These are phyloP conservation scores for Lagenidium sp. DNA, from an alignment of 352 stramenopile genomes.

Conservation along the genomic window DNA sequence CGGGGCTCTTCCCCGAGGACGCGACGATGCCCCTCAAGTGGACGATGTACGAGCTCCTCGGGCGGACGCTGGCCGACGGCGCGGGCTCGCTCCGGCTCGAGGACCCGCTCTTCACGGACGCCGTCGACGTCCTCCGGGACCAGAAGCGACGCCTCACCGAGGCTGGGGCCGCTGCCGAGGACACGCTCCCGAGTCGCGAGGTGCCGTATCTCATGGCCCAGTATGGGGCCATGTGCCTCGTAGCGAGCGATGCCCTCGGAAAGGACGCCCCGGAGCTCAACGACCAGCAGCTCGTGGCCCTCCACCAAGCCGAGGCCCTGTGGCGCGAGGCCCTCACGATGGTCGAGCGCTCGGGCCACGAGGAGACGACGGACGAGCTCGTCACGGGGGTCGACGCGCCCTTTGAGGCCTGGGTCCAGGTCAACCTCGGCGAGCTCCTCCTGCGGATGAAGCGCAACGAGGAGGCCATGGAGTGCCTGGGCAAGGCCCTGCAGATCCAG, in stretches of 20 bases:
- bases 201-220: slow-evolving; percentile 66
- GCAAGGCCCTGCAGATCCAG: slow-evolving; percentile 52
- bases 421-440: slow-evolving; percentile 59
- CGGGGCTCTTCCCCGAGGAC: slow-evolving; percentile 41
- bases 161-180: slow-evolving; percentile 20
- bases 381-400: slow-evolving; percentile 37
- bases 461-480: slow-evolving; percentile 59
- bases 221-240: slow-evolving; percentile 51
- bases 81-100: slow-evolving; percentile 24
- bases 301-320: slow-evolving; percentile 58
- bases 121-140: slow-evolving; percentile 41
- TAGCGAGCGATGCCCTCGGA: slow-evolving; percentile 27
- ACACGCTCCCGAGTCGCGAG: slow-evolving; percentile 46
- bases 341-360: slow-evolving; percentile 37
- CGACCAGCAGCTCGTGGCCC: slow-evolving; percentile 29
- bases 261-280: slow-evolving; percentile 19
- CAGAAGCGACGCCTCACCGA: slow-evolving; percentile 48
- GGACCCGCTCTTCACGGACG: slow-evolving; percentile 50
- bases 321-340: slow-evolving; percentile 59
- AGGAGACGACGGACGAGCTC: slow-evolving; percentile 36
- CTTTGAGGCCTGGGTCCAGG: slow-evolving; percentile 62
- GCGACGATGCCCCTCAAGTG: slow-evolving; percentile 57
- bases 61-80: slow-evolving; percentile 33
- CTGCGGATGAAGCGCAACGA: slow-evolving; percentile 47
- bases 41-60: slow-evolving; percentile 62